A percentile compares a stretch with the other conserved stretches of the same genome.
Conservation (phyloP, 1,284 basidiomycete species). For the Malassezia equina region DNA sequence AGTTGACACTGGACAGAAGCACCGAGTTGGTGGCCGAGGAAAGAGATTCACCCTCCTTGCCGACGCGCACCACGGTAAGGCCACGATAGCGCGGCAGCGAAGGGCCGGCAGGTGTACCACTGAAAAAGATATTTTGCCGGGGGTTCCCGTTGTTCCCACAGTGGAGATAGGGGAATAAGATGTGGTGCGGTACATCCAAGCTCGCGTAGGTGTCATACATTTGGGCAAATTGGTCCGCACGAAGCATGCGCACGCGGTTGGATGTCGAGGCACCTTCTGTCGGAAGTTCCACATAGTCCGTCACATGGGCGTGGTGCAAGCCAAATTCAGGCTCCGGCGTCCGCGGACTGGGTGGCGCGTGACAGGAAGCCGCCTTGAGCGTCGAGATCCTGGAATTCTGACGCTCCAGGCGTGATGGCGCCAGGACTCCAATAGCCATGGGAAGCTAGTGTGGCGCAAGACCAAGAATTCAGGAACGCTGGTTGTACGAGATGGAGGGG, state of each 20-base stretch:
- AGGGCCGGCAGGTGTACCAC: slow-evolving; percentile 25
- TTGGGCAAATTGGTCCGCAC: slow-evolving; percentile 27
- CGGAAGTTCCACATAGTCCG: neutral
- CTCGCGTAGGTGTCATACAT: slow-evolving; percentile 27
- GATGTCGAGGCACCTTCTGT: neutral
- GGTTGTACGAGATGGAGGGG: neutral
- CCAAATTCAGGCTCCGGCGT: neutral
- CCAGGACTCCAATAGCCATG: neutral
- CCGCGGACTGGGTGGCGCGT: neutral
- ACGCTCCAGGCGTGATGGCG: neutral
- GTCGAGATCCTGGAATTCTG: neutral
- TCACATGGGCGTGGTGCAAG: neutral
- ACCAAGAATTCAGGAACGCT: neutral
- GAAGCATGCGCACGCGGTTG: slow-evolving; percentile 19
- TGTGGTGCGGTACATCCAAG: slow-evolving; percentile 34
- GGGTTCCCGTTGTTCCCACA: slow-evolving; percentile 38
- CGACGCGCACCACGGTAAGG: slow-evolving; percentile 42
- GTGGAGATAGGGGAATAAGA: slow-evolving; percentile 44
- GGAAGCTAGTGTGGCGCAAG: neutral
- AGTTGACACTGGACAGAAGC: neutral
- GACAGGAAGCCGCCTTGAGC: neutral
- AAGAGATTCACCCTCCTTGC: slow-evolving; percentile 16
- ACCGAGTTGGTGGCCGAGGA: neutral
- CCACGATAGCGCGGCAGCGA: slow-evolving; percentile 38
- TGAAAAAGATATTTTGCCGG: slow-evolving; percentile 39